phyloP scores from a whole-genome alignment of 805 yeast genomes.

The Wilhelminamyces savonicus region DNA sequence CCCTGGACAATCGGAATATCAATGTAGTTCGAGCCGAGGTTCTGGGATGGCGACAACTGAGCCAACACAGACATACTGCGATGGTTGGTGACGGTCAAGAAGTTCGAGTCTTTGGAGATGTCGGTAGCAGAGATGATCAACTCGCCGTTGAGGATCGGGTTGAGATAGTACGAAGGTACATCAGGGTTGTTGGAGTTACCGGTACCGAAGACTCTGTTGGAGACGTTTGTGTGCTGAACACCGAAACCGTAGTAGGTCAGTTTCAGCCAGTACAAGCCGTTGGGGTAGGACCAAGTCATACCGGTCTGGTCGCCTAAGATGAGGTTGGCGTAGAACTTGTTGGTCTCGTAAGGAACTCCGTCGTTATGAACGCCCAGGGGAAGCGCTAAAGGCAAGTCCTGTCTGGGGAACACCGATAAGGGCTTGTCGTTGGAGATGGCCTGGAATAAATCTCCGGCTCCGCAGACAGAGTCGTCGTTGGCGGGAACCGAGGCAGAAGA shows the following conservation, averaged over 20 bases:
- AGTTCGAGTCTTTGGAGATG: conserved; percentile 31
- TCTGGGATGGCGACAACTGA: conserved; percentile 24
- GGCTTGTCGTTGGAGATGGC: conserved; percentile 43
- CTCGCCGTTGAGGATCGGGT: conserved; percentile 52
- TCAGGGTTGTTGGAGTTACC: conserved; percentile 37
- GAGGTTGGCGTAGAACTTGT: conserved; percentile 69
- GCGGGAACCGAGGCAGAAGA: not conserved
- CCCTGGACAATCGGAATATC: conserved; percentile 52
- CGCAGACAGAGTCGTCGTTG: not conserved
- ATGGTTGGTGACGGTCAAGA: conserved; percentile 40
- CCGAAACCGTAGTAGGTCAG: conserved; percentile 50
- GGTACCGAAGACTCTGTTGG: conserved; percentile 42
- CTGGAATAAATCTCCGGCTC: conserved; percentile 35
- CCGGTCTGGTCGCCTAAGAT: conserved; percentile 48
- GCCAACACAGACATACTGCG: conserved; percentile 47
- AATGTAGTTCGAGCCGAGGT: conserved; percentile 26
- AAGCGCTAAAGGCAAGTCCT: conserved; percentile 37
- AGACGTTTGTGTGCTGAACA: conserved; percentile 47
- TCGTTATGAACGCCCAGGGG: conserved; percentile 30
- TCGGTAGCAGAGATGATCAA: conserved; percentile 49
- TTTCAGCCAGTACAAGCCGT: conserved; percentile 51
- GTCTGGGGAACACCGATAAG: conserved; percentile 38
- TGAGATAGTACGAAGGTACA: conserved; percentile 42
- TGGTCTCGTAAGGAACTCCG: conserved; percentile 52
- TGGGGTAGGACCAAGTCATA: conserved; percentile 63